Evolutionary conservation across 2,329 filamentous ascomycete genomes (phyloP).

Genomic region (Ascochyta lentis): DNA sequence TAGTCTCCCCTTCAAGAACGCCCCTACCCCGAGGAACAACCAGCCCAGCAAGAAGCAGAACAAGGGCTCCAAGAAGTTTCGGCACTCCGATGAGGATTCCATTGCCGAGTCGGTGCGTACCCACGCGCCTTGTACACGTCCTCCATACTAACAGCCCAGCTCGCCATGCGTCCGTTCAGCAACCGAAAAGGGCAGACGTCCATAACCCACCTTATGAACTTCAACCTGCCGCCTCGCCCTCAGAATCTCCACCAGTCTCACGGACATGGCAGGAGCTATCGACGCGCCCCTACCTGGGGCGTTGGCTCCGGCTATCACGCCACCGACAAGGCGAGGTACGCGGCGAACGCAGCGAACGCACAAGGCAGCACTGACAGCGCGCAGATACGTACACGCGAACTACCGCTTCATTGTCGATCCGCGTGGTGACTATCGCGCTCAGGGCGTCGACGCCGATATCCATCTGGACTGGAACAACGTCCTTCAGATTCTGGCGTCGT

Average conservation of each 20-base stretch:
- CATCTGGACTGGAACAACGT: constrained; percentile 91
- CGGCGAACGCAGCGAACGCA: background rate
- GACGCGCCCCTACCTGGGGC: constrained; percentile 80
- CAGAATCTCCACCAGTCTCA: constrained; percentile 63
- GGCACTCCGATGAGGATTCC: constrained; percentile 80
- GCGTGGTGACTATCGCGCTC: constrained; percentile 75
- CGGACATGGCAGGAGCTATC: constrained; percentile 60
- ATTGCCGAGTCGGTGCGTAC: constrained; percentile 77
- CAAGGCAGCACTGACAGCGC: constrained; percentile 8
- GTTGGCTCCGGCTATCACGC: constrained; percentile 88
- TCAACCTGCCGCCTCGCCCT: constrained; percentile 78
- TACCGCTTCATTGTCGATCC: constrained; percentile 96
- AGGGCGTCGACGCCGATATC: constrained; percentile 85
- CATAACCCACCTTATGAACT: constrained; percentile 96
- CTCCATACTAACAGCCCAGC: constrained; percentile 49
- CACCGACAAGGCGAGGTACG: constrained; percentile 83
- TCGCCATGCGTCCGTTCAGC: constrained; percentile 68
- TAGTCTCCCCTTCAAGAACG: constrained; percentile 47
- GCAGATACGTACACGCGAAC: constrained; percentile 88
- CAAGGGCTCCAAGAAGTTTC: constrained; percentile 77
- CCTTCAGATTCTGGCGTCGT: constrained; percentile 87
- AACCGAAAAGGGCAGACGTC: constrained; percentile 91
- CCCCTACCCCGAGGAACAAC: constrained; percentile 70
- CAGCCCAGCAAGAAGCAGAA: constrained; percentile 83
- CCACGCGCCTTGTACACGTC: background rate